Evolutionary conservation across 1,284 basidiomycete species (phyloP).

Genomic region (Cryptococcus sp.): DNA sequence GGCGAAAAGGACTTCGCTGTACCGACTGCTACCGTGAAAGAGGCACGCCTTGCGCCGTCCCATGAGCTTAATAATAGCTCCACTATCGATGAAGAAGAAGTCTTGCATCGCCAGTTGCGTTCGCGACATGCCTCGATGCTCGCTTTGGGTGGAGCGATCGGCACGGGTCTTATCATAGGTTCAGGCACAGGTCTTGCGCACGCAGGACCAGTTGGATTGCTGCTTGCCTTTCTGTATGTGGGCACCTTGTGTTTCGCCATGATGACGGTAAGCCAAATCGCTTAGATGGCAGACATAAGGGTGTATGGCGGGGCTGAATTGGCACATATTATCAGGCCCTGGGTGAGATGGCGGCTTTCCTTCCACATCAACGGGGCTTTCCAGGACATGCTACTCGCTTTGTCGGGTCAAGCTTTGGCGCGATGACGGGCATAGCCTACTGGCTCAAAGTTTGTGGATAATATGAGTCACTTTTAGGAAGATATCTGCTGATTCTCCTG

Average conservation of each 20-base stretch:
- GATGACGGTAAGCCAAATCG: conserved; percentile 11
- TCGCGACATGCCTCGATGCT: conserved; percentile 44
- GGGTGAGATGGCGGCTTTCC: conserved; percentile 17
- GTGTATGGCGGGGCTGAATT: background rate
- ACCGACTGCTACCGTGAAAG: too few relatives aligned
- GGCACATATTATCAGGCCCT: conserved; percentile 4
- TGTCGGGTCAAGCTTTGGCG: conserved; percentile 14
- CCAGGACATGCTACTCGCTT: conserved; percentile 20
- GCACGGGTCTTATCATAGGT: conserved; percentile 53
- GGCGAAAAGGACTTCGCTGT: too few relatives aligned
- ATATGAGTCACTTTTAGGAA: background rate
- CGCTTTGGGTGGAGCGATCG: conserved; percentile 55
- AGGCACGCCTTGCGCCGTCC: too few relatives aligned
- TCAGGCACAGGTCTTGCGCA: conserved; percentile 48
- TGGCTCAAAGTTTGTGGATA: conserved; percentile 9
- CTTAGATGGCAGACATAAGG: background rate
- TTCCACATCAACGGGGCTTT: conserved; percentile 22
- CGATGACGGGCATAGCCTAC: conserved; percentile 10
- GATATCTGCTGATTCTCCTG: background rate
- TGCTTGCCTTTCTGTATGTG: conserved; percentile 41
- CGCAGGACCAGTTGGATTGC: conserved; percentile 51
- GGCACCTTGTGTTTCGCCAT: conserved; percentile 19
- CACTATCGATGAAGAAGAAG: too few relatives aligned
- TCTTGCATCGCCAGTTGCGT: conserved; percentile 13
- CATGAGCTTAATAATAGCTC: too few relatives aligned